Conservation (phyloP, 1,284 basidiomycete species). For the Cyathus pygmaeus region DNA sequence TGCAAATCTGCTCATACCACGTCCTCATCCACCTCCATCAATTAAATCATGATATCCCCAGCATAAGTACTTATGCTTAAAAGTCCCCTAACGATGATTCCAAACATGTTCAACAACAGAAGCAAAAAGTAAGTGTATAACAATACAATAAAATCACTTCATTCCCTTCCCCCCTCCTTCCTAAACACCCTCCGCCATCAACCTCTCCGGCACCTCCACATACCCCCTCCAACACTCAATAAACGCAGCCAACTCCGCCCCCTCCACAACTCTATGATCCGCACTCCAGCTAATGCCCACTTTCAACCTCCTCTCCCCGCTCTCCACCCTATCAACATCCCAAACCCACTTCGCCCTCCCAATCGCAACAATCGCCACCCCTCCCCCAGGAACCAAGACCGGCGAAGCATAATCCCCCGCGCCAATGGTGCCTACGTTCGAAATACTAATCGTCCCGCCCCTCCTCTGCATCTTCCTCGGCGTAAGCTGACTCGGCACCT, state of each 20-base stretch:
- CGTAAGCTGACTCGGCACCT: slow-evolving; percentile 70
- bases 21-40: too few relatives aligned
- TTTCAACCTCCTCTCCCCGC: slow-evolving; percentile 74
- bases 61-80: too few relatives aligned
- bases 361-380: slow-evolving; percentile 90
- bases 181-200: slow-evolving; percentile 72
- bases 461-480: slow-evolving; percentile 72
- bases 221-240: slow-evolving; percentile 90
- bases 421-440: slow-evolving; percentile 87
- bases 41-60: too few relatives aligned
- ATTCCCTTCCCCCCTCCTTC: background rate
- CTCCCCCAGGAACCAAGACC: slow-evolving; percentile 88
- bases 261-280: slow-evolving; percentile 93
- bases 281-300: slow-evolving; percentile 87
- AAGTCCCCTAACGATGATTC: too few relatives aligned
- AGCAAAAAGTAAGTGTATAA: too few relatives aligned
- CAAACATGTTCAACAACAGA: too few relatives aligned
- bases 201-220: slow-evolving; percentile 82
- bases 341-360: slow-evolving; percentile 87
- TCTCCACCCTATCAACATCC: slow-evolving; percentile 64
- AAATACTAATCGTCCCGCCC: slow-evolving; percentile 87
- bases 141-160: too few relatives aligned
- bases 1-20: too few relatives aligned
- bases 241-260: slow-evolving; percentile 91
- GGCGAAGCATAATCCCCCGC: slow-evolving; percentile 78